A percentile compares a stretch with the other conserved stretches of the same genome.
phyloP scores from a whole-genome alignment of 75 land plant species.

The Pinus taeda region DNA sequence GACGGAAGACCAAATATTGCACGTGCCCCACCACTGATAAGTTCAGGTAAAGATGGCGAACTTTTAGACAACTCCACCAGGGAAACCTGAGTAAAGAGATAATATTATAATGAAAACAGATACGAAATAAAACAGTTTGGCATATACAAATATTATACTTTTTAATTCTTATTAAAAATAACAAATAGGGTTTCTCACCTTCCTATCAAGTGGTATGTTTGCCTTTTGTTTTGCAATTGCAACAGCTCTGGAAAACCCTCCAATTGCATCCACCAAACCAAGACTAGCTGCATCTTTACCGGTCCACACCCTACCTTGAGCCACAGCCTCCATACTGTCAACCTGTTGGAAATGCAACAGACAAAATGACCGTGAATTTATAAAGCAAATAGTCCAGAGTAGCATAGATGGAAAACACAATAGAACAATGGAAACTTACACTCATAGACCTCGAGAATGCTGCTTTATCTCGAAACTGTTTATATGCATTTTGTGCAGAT shows the following conservation, averaged over 20 bases:
- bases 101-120: constrained; percentile 7
- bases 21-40: constrained; percentile 58
- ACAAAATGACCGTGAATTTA: no score
- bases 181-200: constrained; percentile 32
- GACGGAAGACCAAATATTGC: constrained; percentile 24
- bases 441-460: constrained; percentile 92
- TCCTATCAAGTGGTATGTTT: constrained; percentile 67
- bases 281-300: constrained; percentile 73
- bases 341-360: constrained; percentile 31
- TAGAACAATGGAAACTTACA: constrained; percentile 39
- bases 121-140: neutral
- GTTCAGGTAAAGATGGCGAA: constrained; percentile 52
- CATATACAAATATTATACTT: neutral
- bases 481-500: constrained; percentile 77
- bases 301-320: constrained; percentile 99
- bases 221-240: constrained; percentile 94
- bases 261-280: constrained; percentile 95
- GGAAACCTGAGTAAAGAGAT: constrained; percentile 49
- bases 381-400: neutral
- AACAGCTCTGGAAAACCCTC: constrained; percentile 85
- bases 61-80: constrained; percentile 85
- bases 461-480: constrained; percentile 85
- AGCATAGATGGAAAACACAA: neutral
- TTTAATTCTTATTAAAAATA: neutral
- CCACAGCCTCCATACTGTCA: constrained; percentile 92